Base-by-base conservation (phyloP, 345 rosid species). In the Camelina neglecta region DNA sequence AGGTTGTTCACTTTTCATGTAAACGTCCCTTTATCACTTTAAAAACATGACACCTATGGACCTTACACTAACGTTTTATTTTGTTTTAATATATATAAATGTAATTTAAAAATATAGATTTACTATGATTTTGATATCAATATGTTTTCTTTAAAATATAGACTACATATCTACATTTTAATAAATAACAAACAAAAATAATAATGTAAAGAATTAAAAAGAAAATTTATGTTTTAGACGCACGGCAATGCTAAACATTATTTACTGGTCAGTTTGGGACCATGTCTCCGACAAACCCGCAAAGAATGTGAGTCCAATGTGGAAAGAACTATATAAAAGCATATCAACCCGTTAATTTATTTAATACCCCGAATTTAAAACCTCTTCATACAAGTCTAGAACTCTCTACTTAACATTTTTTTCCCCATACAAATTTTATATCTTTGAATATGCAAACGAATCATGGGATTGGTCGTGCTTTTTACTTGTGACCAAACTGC, bases 401-500 rank as follows among this genome's bases (percentile, higher is more conserved):
- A 31, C 2, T 48, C 1, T 48, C 31, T 8, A 45, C 68, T 48
- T 45, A 1, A 26, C 1, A 15, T 10, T 18, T n/a, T 2, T 35
- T 35, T 0, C 35, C 12, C 11, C 35, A 39, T 8, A 51, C 6
- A 4, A 50, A 35, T 7, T 36, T 53, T n/a, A 5, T 23, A 13
- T 12, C 4, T 15, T 26, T 6, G 36, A 26, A 11, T 29, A 45
- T n/a, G 36, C 47, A 2, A 33, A 18, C 44, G 15, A 39, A 60
- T 48, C 7, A 58, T 45, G n/a, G 2, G 57, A 47, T 18, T 18
- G 7, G 16, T 26, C 4, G 18, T 24, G 12, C 6, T 36, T 35
- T 66, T 35, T 66, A 20, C 33, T 12, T 49, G 8, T 49, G 4
- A 67, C 48, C 35, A 38, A 65, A 49, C 65, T 60, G 4, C 65